Percentiles rank a stretch among this genome's conserved stretches.
Evolutionary conservation across 164 flowering plant species (phyloP).

Genomic region (Aristolochia contorta): DNA sequence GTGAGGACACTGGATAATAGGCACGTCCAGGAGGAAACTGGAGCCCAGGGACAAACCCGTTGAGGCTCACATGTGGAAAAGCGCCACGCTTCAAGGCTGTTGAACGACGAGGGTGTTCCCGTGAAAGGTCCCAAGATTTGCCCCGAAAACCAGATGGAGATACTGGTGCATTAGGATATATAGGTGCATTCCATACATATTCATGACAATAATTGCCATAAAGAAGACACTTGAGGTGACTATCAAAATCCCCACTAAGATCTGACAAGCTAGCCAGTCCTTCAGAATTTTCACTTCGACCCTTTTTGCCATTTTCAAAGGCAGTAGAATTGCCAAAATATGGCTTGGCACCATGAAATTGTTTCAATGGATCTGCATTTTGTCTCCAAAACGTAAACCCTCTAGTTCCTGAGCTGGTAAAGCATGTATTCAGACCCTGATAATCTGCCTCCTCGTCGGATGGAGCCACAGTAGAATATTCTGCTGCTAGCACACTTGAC

Average conservation of each 20-base stretch:
- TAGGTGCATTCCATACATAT: constrained; percentile 15
- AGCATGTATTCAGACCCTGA: too few relatives aligned
- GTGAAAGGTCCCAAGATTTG: constrained; percentile 3
- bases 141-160: constrained; percentile 4
- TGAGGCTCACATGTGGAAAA: constrained; percentile 21
- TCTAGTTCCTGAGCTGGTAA: too few relatives aligned
- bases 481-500: not conserved
- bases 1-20: constrained; percentile 18
- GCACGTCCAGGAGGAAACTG: constrained; percentile 20
- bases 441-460: constrained; percentile 4
- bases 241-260: constrained; percentile 47
- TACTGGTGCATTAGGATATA: constrained; percentile 7
- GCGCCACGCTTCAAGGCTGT: constrained; percentile 23
- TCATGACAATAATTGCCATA: constrained; percentile 31
- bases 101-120: constrained; percentile 27
- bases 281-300: constrained; percentile 16
- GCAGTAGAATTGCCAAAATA: not conserved
- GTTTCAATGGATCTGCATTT: too few relatives aligned
- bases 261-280: constrained; percentile 25
- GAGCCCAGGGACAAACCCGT: constrained; percentile 34
- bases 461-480: constrained; percentile 9
- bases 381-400: too few relatives aligned
- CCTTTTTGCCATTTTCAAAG: constrained; percentile 4
- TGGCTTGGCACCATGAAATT: too few relatives aligned
- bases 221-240: constrained; percentile 28